phyloP scores from a whole-genome alignment of 768 basidiomycete genomes.

The Infundibulicybe gibba region DNA sequence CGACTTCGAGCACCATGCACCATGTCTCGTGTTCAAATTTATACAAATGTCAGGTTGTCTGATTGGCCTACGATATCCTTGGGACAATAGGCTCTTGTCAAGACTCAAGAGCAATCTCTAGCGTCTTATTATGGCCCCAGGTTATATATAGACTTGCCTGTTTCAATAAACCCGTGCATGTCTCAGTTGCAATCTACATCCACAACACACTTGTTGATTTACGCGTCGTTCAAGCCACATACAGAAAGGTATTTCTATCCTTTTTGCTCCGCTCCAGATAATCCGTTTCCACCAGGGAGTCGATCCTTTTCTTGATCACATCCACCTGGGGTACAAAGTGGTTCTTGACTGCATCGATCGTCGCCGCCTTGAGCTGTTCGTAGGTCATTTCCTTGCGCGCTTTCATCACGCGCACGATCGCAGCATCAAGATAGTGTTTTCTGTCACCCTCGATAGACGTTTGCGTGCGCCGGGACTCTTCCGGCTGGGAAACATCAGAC shows the following conservation, averaged over 20 bases:
- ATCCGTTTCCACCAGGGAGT: constrained; percentile 79
- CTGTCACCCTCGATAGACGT: constrained; percentile 85
- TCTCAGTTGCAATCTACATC: no score
- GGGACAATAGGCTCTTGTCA: no score
- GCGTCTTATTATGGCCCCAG: no score
- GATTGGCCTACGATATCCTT: no score
- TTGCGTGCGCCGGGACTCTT: constrained; percentile 83
- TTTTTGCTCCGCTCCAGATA: constrained; percentile 77
- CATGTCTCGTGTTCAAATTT: no score
- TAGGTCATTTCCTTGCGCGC: constrained; percentile 80
- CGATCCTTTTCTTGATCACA: constrained; percentile 83
- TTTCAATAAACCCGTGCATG: no score
- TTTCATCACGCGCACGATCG: constrained; percentile 97
- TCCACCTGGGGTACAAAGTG: constrained; percentile 86
- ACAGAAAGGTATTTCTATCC: constrained; percentile 70
- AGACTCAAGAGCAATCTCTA: no score
- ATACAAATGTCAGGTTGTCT: no score
- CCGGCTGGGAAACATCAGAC: constrained; percentile 46
- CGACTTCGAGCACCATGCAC: no score
- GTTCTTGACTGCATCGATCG: constrained; percentile 81
- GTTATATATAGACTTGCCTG: no score
- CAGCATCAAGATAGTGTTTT: constrained; percentile 83
- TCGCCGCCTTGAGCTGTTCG: constrained; percentile 75
- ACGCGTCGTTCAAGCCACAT: constrained; percentile 78
- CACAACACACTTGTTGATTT: no score